Conservation (phyloP, 169 alveolate genomes). For the Eimeria necatrix region DNA sequence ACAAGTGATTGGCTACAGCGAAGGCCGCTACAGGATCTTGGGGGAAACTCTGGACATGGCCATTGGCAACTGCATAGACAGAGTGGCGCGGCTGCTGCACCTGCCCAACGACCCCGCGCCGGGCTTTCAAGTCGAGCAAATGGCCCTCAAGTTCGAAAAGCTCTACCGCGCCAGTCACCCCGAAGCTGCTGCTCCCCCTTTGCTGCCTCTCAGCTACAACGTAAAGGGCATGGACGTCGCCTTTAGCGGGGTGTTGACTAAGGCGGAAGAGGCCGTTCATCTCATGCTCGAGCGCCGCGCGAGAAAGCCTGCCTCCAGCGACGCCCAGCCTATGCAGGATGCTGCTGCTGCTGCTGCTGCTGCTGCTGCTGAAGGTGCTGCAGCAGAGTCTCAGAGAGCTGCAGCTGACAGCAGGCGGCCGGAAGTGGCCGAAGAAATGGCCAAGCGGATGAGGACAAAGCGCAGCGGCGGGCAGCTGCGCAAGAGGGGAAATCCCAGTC, state of each 20-base stretch:
- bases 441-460: slow-evolving; percentile 27
- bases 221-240: slow-evolving; percentile 99
- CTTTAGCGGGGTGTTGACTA: slow-evolving; percentile 94
- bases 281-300: slow-evolving; percentile 13
- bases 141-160: slow-evolving; percentile 92
- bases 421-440: not conserved
- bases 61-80: slow-evolving; percentile 98
- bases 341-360: slow-evolving; percentile 10
- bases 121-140: slow-evolving; percentile 98
- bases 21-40: slow-evolving; percentile 95
- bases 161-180: not conserved
- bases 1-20: slow-evolving; percentile 89
- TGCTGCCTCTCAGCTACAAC: slow-evolving; percentile 96
- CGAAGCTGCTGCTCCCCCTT: slow-evolving; percentile 43
- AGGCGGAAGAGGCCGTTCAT: slow-evolving; percentile 60
- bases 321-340: not conserved
- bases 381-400: not conserved
- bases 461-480: not conserved
- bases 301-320: not conserved
- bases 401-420: not conserved
- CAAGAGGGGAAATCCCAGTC: not conserved
- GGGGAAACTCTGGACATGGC: slow-evolving; percentile 99
- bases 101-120: slow-evolving; percentile 99
- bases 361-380: not conserved
- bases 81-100: slow-evolving; percentile 97